Evolutionary conservation across 2,329 filamentous ascomycete genomes (phyloP), one percentile per base, ranked within the genome.

Genomic region (Cercospora zeae-maydis): DNA sequence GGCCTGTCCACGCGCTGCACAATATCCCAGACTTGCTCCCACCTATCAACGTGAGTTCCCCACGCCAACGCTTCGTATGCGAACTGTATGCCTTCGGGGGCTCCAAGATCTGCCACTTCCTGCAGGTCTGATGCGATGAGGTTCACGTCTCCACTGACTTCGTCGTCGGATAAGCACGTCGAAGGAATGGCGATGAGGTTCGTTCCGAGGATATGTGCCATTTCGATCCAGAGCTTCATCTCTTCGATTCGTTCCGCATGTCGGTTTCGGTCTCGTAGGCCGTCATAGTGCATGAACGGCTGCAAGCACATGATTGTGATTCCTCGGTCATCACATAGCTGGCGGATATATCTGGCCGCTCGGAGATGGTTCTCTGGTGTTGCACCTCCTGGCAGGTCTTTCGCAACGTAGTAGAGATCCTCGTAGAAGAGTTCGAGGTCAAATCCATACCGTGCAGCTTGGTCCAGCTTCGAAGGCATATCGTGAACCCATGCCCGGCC

Each of bases 401-500:
- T 69, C 67, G 88, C 85, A 13, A 89, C 72, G 69, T 86, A 85
- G 63, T 85, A 78, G 3, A 93, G 82, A 73, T 93, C 90, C 73
- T 93, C 90, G 75, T 88, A 87, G 79, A 92, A 92, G 19, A 92
- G 81, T 74, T 93, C 90, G 67, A 93, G 84, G 57, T 88, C 89
- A 72, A 91, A 86, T 19, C 86, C 87, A 69, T 89, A 82, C 59
- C 81, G 79, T 5, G 83, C 79, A 9, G 90, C 90, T 78, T 86
- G 84, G 72, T 87, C 81, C 54, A 93, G 82, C 72, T 92, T 93
- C 72, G 83, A 78, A 1, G 81, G 75, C 21, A 93, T 80, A 30
- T 81, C 79, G 75, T 93, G 90, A 66, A 88, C 85, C 72, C 88
- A 88, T 70, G 86, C 86, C 45, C 88, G 86, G 45, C 90, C 90